Percentiles rank a stretch among this genome's conserved stretches.
Conservation (phyloP, 345 rosid species). For the Aurinia saxatilis region DNA sequence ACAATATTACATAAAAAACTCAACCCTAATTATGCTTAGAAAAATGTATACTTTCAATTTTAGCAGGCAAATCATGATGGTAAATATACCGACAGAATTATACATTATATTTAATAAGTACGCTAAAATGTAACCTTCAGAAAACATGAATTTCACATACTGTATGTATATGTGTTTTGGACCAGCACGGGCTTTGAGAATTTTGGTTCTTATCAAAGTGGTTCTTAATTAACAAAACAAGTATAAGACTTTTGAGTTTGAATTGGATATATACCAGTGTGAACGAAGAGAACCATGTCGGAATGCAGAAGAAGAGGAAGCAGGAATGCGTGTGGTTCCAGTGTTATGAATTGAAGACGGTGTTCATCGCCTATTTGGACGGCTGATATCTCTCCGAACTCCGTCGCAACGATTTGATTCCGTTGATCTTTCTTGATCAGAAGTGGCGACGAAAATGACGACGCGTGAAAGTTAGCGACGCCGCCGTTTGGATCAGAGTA, state of each 20-base stretch:
- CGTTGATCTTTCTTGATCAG: conserved; percentile 50
- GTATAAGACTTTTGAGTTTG: not conserved
- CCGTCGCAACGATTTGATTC: conserved; percentile 36
- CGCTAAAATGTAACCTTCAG: too few species aligned
- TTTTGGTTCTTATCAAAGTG: too few species aligned
- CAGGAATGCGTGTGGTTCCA: conserved; percentile 71
- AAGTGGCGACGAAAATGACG: conserved; percentile 17
- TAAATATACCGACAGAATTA: not conserved
- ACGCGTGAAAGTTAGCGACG: not conserved
- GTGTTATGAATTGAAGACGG: conserved; percentile 63
- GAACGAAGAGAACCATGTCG: conserved; percentile 76
- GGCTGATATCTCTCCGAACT: conserved; percentile 57
- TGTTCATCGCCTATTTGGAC: conserved; percentile 33
- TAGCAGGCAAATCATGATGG: not conserved
- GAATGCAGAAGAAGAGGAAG: conserved; percentile 82
- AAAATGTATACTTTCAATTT: not conserved
- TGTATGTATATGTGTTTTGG: too few species aligned
- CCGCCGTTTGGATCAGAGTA: conserved; percentile 4
- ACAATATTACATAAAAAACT: not conserved
- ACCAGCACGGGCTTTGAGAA: too few species aligned
- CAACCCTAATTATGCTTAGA: not conserved
- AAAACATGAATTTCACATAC: too few species aligned
- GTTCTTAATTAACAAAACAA: not conserved
- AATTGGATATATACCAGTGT: conserved; percentile 43
- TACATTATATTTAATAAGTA: too few species aligned